Base-by-base conservation (phyloP, 148 eudicot species). In the Linanthus parryae region DNA sequence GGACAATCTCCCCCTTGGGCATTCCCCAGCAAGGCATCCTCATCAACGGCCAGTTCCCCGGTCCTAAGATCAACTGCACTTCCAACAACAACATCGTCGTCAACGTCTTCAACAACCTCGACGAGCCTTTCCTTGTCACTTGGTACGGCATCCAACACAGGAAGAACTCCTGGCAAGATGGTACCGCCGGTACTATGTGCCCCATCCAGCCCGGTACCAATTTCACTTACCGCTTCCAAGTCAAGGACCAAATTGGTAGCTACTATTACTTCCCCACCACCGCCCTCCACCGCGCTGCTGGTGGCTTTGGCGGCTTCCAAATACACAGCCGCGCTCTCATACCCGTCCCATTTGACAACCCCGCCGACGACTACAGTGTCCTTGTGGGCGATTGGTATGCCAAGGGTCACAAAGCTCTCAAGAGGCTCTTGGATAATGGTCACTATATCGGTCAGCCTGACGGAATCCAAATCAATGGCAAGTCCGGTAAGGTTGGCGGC, bases 111-210 rank as follows among this genome's bases (percentile, higher is more conserved):
- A 85, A 85, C 66, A 35, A 81, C 15, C 73, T 85, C 3, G 94
- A 85, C 19, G 88, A 85, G 63, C 94, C 94, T 1, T 48, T 85
- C 22, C 71, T 78, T 11, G 61, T 81, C 31, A 69, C 77, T 10
- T 81, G 94, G 91, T 64, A 56, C 35, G 91, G 91, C 5, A 40
- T 83, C 44, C 80, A 83, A 23, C 85, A 71, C 38, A 68, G 83
- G 67, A 83, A 76, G 63, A 83, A 79, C 38, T 76, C 83, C 0
- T 83, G 91, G 91, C 72, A 71, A 58, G 90, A 83, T 9, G 90
- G 90, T 1, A 62, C 64, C 27, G 67, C 60, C 0, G 90, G 85
- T 0, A 79, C 90, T 2, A 73, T 29, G 66, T 83, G 90, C 43
- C 82, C 90, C 7, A 79, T 79, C 17, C 54, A 10, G 20, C 83